Base-by-base conservation (phyloP, 345 rosid genomes). In the Camelina sativa region DNA sequence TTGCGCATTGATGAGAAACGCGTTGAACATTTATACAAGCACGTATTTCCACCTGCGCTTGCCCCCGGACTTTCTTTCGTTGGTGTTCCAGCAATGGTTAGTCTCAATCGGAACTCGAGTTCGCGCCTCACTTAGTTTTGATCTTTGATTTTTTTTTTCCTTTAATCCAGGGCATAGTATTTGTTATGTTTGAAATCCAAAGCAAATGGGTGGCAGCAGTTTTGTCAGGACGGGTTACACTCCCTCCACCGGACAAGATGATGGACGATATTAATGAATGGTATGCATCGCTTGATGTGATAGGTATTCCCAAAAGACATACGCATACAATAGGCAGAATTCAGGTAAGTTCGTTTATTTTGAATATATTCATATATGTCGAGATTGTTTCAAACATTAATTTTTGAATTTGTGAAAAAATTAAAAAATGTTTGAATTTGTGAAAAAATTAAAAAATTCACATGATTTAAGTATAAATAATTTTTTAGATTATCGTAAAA, bases 131-230 rank as follows among this genome's bases (percentile, higher is more conserved):
- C 50, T 46, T 46, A 46, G 50, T 46, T 46, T 13, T 46, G 19
- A 46, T 46, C 50, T 46, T 15, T 15, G 50, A 46, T 15, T 44
- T 0, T 46, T 6, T n/a, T 2, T 46, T 5, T 2, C 5, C 6
- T 46, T 46, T 15, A 15, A 46, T 15, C n/a, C 19, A 46, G 50
- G 9, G 50, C 8, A 46, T 46, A n/a, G 4, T 46, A 7, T 48
- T 48, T 17, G 20, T 16, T 48, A 48, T 48, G 53, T 48, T 48
- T 48, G 53, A 48, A 48, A 17, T 48, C 22, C 53, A 48, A 48
- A 48, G 53, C 53, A 48, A 48, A 48, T 48, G 53, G 53, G 53
- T 48, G 20, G 23, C 23, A 48, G 23, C 53, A 17, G 53, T 48
- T 2, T 48, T 48, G 23, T 48, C 53, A 16, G 53, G 53, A 48